A percentile compares a stretch with the other conserved stretches of the same genome.
Conservation (phyloP, 108 stramenopile genomes). For the Schizochytrium sp. region DNA sequence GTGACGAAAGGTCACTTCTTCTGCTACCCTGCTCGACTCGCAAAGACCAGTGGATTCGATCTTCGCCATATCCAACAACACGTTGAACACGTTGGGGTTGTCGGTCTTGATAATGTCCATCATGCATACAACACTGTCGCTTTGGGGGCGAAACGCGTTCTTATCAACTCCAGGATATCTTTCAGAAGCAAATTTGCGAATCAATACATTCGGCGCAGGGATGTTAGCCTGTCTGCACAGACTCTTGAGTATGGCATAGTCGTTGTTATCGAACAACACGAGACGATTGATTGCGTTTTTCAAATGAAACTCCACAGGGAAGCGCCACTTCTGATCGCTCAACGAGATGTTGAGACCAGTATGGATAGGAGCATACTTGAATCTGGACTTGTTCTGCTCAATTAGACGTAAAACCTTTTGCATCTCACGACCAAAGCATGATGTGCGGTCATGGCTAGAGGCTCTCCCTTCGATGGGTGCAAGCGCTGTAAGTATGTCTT, state of each 20-base stretch:
- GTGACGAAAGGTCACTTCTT: too few species aligned
- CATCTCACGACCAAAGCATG: background rate
- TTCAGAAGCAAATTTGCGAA: background rate
- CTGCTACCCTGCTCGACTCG: too few species aligned
- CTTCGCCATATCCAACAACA: background rate
- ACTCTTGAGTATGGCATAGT: background rate
- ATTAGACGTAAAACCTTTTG: background rate
- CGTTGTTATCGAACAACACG: background rate
- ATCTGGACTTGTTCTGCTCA: background rate
- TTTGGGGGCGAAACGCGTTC: too few species aligned
- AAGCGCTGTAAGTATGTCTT: too few species aligned
- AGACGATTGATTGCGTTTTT: background rate
- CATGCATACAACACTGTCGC: background rate
- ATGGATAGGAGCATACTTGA: background rate
- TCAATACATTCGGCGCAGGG: background rate
- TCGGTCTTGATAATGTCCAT: background rate
- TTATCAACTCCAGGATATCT: background rate
- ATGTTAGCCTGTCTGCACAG: background rate
- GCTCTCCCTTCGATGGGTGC: too few species aligned
- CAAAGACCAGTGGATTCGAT: background rate
- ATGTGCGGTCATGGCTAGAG: background rate
- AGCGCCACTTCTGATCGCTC: background rate
- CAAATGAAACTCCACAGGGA: slow-evolving; percentile 3
- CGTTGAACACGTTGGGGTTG: background rate
- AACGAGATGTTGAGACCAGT: background rate